Percentiles rank a stretch among this genome's conserved stretches.
These are phyloP conservation scores for Rhodotorula kratochvilovae DNA, from an alignment of 768 basidiomycete genomes.

Conservation along the genomic window DNA sequence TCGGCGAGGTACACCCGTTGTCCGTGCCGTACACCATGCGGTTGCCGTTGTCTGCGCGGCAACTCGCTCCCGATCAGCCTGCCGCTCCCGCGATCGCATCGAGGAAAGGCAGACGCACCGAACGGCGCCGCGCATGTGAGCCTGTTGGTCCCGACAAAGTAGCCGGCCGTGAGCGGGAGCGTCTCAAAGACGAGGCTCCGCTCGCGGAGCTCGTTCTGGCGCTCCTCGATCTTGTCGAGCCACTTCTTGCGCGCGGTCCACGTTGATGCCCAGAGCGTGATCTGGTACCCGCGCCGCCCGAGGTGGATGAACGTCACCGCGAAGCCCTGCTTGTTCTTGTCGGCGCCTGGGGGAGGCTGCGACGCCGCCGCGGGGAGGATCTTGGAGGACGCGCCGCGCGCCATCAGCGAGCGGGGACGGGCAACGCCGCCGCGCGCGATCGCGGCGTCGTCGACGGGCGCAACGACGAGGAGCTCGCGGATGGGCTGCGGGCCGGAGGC, in stretches of 20 bases:
- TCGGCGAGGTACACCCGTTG: conserved; percentile 96
- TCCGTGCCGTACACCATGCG: conserved; percentile 94
- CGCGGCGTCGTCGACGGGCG: conserved; percentile 60
- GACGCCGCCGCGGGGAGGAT: conserved; percentile 15
- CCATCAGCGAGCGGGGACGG: conserved; percentile 45
- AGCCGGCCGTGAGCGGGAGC: conserved; percentile 74
- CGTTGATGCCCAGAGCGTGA: conserved; percentile 86
- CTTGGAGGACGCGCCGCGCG: conserved; percentile 36
- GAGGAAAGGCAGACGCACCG: conserved; percentile 57
- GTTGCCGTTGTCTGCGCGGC: conserved; percentile 65
- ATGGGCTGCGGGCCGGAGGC: conserved; percentile 67
- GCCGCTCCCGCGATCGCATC: background rate
- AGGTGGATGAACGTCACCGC: conserved; percentile 90
- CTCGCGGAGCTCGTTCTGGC: conserved; percentile 78
- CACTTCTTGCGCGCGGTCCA: conserved; percentile 83
- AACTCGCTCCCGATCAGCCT: background rate
- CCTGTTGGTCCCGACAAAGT: conserved; percentile 76
- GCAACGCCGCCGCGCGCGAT: conserved; percentile 39
- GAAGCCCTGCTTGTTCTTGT: conserved; percentile 69
- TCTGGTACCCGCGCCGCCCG: conserved; percentile 83
- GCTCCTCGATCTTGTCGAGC: conserved; percentile 84
- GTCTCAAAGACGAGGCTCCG: conserved; percentile 83
- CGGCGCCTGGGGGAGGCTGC: conserved; percentile 39
- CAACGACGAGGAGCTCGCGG: conserved; percentile 83
- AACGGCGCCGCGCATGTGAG: conserved; percentile 86